Conservation (phyloP, 1,139 yeast species). For the Eremothecium gossypii region DNA sequence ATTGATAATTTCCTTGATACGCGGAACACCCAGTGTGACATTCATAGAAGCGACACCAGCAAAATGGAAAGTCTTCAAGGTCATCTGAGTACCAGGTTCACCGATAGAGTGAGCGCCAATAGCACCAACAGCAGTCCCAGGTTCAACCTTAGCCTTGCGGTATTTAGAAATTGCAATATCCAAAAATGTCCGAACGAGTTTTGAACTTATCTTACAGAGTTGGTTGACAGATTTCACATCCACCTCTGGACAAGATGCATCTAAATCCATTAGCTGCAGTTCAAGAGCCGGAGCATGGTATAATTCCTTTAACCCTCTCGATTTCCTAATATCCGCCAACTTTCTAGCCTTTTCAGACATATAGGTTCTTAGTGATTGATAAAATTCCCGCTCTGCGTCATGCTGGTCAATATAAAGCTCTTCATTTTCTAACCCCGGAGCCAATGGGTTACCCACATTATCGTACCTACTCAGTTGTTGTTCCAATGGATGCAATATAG, state of each 20-base stretch:
- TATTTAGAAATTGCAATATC: constrained; percentile 74
- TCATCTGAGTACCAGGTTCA: constrained; percentile 99
- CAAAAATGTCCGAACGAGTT: constrained; percentile 58
- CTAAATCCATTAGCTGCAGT: constrained; percentile 38
- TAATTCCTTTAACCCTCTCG: constrained; percentile 40
- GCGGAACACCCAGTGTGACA: constrained; percentile 97
- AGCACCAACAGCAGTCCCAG: constrained; percentile 99
- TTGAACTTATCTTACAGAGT: constrained; percentile 58
- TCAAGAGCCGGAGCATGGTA: constrained; percentile 39
- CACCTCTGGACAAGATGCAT: constrained; percentile 32
- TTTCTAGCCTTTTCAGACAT: constrained; percentile 46
- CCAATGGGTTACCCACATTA: constrained; percentile 55
- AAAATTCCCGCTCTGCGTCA: constrained; percentile 81
- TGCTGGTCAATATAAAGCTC: constrained; percentile 65
- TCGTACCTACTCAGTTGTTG: constrained; percentile 54
- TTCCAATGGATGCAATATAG: constrained; percentile 54
- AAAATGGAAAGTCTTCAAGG: constrained; percentile 96
- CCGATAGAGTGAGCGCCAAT: constrained; percentile 99
- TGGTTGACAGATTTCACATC: constrained; percentile 55
- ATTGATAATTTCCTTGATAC: constrained; percentile 95
- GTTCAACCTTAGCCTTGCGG: constrained; percentile 87
- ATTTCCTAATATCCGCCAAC: constrained; percentile 49
- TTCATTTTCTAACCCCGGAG: constrained; percentile 35
- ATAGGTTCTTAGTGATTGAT: constrained; percentile 61
- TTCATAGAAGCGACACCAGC: constrained; percentile 99